These are phyloP conservation scores for Phanerochaete carnosa DNA, from an alignment of 768 basidiomycete species.

Conservation along the genomic window DNA sequence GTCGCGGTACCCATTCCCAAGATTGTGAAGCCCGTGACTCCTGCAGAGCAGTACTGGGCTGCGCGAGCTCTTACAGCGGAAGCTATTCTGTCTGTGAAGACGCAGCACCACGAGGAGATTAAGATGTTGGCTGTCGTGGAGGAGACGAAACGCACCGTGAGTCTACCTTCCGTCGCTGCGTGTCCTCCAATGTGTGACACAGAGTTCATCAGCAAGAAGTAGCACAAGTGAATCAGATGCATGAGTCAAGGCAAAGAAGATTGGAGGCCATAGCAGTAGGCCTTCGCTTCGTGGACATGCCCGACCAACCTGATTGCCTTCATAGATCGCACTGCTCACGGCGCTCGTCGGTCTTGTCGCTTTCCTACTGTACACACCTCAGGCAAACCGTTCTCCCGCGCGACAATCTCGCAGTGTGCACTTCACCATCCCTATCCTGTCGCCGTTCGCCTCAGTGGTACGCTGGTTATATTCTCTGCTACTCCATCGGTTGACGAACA, in stretches of 20 bases:
- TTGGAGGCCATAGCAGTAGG: conserved; percentile 54
- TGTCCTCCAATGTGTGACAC: neutral
- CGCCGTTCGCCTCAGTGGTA: conserved; percentile 78
- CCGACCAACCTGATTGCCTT: neutral
- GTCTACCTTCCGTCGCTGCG: conserved; percentile 16
- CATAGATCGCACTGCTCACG: neutral
- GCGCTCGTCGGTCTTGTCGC: conserved; percentile 31
- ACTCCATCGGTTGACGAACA: neutral
- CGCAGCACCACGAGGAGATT: conserved; percentile 48
- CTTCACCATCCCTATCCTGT: conserved; percentile 76
- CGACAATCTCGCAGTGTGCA: conserved; percentile 33
- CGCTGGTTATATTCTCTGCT: conserved; percentile 19
- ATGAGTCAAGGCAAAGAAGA: conserved; percentile 45
- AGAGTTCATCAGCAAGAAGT: conserved; percentile 40
- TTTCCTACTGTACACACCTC: conserved; percentile 3
- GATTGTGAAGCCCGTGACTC: conserved; percentile 3
- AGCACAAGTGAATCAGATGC: conserved; percentile 32
- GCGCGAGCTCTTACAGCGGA: conserved; percentile 65
- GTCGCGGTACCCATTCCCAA: neutral
- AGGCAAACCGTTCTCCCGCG: neutral
- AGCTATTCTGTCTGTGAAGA: conserved; percentile 48
- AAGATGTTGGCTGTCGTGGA: conserved; percentile 36
- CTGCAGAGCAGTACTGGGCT: conserved; percentile 62
- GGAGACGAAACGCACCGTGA: conserved; percentile 46
- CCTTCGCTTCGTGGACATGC: neutral